These are phyloP conservation scores for Quercus engelmannii DNA, from an alignment of 306 rosid genomes.

Conservation along the genomic window DNA sequence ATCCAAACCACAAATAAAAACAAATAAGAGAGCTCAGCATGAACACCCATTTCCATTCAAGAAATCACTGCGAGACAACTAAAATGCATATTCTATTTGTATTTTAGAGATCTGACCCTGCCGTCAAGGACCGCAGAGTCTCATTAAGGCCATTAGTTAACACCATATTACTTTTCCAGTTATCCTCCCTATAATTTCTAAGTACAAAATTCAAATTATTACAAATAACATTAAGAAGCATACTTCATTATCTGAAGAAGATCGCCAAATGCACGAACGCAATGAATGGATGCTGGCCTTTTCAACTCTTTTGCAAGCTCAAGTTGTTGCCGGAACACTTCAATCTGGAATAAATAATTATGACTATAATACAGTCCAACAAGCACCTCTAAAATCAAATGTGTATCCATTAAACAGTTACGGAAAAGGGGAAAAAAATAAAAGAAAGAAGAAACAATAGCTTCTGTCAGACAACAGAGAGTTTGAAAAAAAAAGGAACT, in stretches of 20 bases:
- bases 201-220: conserved; percentile 2
- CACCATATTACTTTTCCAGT: not conserved
- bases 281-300: conserved; percentile 83
- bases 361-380: conserved; percentile 7
- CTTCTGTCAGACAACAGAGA: not conserved
- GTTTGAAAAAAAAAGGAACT: not conserved
- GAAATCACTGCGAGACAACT: not conserved
- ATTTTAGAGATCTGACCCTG: not conserved
- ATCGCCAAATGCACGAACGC: conserved; percentile 87
- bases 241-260: conserved; percentile 85
- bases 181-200: not conserved
- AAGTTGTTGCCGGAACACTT: conserved; percentile 76
- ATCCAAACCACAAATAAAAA: not conserved
- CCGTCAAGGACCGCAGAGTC: not conserved
- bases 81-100: not conserved
- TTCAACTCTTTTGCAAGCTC: conserved; percentile 69
- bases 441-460: not conserved
- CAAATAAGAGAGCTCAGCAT: not conserved
- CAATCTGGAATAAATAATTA: conserved; percentile 43
- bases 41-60: not conserved
- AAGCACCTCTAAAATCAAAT: conserved; percentile 3
- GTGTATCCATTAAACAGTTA: not conserved
- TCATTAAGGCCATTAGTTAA: not conserved
- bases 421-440: not conserved
- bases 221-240: conserved; percentile 10